Percentiles rank a stretch among this genome's conserved stretches.
These are phyloP conservation scores for Clavispora santaluciae DNA, from an alignment of 805 yeast species.

Conservation along the genomic window DNA sequence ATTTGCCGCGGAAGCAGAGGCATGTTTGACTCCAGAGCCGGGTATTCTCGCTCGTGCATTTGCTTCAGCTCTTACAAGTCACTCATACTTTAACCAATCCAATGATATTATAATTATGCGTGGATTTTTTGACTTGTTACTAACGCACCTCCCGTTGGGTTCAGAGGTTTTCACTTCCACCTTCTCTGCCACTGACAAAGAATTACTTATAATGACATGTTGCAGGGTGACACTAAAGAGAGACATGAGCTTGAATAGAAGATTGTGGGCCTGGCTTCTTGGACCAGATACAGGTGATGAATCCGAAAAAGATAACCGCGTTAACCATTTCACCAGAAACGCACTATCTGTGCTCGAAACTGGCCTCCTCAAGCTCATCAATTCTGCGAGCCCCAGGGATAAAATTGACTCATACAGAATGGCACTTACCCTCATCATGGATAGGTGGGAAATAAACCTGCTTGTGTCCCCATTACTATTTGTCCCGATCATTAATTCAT, in stretches of 20 bases:
- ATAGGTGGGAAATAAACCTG: conserved; percentile 91
- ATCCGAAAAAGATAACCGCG: conserved; percentile 17
- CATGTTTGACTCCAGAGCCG: conserved; percentile 69
- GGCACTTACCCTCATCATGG: conserved; percentile 66
- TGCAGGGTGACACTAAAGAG: conserved; percentile 66
- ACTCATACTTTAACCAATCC: conserved; percentile 27
- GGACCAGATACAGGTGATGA: conserved; percentile 48
- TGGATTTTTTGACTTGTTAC: conserved; percentile 80
- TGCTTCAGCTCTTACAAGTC: conserved; percentile 54
- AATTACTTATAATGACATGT: conserved; percentile 55
- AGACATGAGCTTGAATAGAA: conserved; percentile 92
- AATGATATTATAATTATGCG: conserved; percentile 68
- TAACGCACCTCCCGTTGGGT: conserved; percentile 61
- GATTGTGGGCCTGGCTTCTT: conserved; percentile 89
- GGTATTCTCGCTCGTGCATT: conserved; percentile 76
- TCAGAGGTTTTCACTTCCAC: conserved; percentile 50
- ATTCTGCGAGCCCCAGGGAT: conserved; percentile 17
- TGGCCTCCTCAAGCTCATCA: conserved; percentile 50
- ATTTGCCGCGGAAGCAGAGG: conserved; percentile 30
- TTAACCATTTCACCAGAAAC: conserved; percentile 54
- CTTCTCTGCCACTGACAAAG: conserved; percentile 49
- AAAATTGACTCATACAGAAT: conserved; percentile 56
- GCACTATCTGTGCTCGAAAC: conserved; percentile 48
- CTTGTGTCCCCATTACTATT: conserved; percentile 65
- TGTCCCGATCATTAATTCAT: conserved; percentile 54